Conservation (phyloP, 768 basidiomycete species). For the Tubosaeta sp. region DNA sequence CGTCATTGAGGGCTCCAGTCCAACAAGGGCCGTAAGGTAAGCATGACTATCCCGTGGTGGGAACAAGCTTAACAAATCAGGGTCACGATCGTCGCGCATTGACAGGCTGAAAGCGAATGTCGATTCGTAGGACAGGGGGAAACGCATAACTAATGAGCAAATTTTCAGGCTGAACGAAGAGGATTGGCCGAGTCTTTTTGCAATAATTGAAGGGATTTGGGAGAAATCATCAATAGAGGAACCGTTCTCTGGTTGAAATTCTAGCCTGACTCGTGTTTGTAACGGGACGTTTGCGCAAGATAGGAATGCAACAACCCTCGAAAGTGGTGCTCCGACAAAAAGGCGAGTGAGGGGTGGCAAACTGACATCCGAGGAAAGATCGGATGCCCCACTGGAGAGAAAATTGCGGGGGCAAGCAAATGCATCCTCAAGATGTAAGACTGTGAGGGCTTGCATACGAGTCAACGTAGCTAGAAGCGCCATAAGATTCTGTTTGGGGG, state of each 20-base stretch:
- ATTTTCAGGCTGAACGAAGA: not conserved
- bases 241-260: not conserved
- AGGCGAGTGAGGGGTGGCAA: not conserved
- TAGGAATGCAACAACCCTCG: not conserved
- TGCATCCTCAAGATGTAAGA: slow-evolving; percentile 30
- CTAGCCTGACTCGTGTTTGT: not conserved
- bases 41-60: too few relatives aligned
- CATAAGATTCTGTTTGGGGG: slow-evolving; percentile 20
- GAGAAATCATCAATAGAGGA: not conserved
- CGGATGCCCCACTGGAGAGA: not conserved
- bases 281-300: not conserved
- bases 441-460: slow-evolving; percentile 32
- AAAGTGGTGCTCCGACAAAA: not conserved
- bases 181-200: not conserved
- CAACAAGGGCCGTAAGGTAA: not conserved
- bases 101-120: too few relatives aligned
- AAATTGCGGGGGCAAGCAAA: slow-evolving; percentile 13
- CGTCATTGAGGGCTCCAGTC: not conserved
- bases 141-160: not conserved
- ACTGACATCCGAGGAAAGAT: not conserved
- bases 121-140: too few relatives aligned
- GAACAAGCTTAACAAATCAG: too few relatives aligned
- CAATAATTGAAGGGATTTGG: not conserved
- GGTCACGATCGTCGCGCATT: too few relatives aligned
- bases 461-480: slow-evolving; percentile 32